These are phyloP conservation scores for Dalbergia oliveri DNA, from an alignment of 306 rosid genomes.

Conservation along the genomic window DNA sequence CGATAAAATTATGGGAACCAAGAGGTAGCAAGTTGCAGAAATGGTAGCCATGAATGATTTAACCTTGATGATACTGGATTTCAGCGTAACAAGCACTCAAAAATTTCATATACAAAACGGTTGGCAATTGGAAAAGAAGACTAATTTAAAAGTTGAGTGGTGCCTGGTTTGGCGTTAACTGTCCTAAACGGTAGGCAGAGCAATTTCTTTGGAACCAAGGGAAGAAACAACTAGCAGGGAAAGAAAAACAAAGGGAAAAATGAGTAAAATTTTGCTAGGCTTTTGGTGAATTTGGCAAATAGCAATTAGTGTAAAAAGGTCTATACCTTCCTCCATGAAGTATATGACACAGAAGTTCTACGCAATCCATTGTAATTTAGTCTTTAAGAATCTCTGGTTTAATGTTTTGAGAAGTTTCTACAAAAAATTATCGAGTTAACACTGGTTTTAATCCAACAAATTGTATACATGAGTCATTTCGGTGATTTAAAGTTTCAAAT, in stretches of 20 bases:
- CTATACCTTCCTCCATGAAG: too few species aligned
- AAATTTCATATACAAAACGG: slow-evolving; percentile 22
- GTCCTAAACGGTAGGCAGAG: background rate
- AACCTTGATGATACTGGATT: background rate
- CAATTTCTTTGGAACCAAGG: background rate
- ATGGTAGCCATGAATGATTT: slow-evolving; percentile 59
- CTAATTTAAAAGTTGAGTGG: slow-evolving; percentile 17
- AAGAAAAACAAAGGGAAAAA: background rate
- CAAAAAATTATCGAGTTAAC: too few species aligned
- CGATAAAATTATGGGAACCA: slow-evolving; percentile 37
- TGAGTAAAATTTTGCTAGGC: background rate
- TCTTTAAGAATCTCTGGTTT: too few species aligned
- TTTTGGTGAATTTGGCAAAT: too few species aligned
- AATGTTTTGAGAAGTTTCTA: too few species aligned
- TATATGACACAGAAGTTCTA: too few species aligned
- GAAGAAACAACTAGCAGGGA: background rate
- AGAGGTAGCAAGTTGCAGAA: slow-evolving; percentile 44
- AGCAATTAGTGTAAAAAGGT: too few species aligned
- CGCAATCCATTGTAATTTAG: too few species aligned
- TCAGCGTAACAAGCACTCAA: background rate
- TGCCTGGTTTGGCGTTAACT: slow-evolving; percentile 8
- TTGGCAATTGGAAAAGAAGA: slow-evolving; percentile 40
- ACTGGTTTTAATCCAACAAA: too few species aligned
- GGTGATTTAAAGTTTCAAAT: too few species aligned
- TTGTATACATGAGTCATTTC: too few species aligned